Base-by-base conservation (phyloP, 2,329 filamentous ascomycete species). In the Byssoonygena ceratinophila region DNA sequence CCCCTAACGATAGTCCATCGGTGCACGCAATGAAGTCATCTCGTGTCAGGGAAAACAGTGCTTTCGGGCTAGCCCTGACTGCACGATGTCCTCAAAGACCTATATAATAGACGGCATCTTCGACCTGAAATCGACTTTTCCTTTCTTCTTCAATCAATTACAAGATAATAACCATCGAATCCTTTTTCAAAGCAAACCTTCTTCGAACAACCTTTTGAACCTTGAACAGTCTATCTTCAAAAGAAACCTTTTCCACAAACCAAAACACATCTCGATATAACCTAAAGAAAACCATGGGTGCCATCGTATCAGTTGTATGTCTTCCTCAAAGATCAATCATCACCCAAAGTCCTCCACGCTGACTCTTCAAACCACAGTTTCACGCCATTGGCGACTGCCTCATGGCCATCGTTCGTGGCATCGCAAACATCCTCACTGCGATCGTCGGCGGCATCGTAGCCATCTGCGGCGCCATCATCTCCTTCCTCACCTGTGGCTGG, bases 251-350 rank as follows among this genome's bases (percentile, higher is more conserved):
- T 7, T 22, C 27, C 3, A 16, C 27, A 23, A 44, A 29, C 9
- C n/a, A 36, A 82, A n/a, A n/a, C n/a, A n/a, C n/a, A n/a, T n/a
- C n/a, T 34, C 32, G 3, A 34, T 5, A 18, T 9, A 46, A 82
- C 9, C 27, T 9, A 29, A 29, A 29, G n/a, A n/a, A n/a, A 4
- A 29, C 69, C 60, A 91, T 92, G 87, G 87, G 87, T 73, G 85
- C 84, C 70, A 82, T 92, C 64, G 76, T 88, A 60, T 90, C 85
- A 67, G 90, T 86, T 67, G 86, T 91, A 86, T 64, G 85, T 37
- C 41, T 41, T n/a, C 32, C 18, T 32, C 23, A 50, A 53, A 32
- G 20, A 25, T 20, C 9, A 20, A 18, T 11, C 34, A 16, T 14
- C 37, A 56, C 12, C 12, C 32, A 34, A 34, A 16, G 18, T 34